These are phyloP conservation scores for Hemileccinum impolitum DNA, from an alignment of 768 basidiomycete genomes.

Conservation along the genomic window DNA sequence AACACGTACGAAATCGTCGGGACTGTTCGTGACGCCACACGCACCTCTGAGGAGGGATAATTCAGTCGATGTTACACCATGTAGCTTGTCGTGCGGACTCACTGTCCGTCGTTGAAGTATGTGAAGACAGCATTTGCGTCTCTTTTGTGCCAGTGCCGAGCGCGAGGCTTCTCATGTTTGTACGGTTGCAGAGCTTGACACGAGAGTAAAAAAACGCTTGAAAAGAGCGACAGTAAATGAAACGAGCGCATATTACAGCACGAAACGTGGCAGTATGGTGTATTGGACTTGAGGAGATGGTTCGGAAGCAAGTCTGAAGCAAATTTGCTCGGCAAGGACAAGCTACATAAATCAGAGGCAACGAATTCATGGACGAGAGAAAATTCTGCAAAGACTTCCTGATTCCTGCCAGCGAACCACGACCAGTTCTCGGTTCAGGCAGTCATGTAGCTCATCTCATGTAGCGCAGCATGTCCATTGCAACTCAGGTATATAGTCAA, in stretches of 20 bases:
- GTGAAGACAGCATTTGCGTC: slow-evolving; percentile 20
- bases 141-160: slow-evolving; percentile 19
- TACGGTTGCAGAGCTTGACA: slow-evolving; percentile 10
- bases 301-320: background rate
- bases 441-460: too few species aligned
- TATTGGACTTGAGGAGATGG: background rate
- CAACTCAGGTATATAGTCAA: background rate
- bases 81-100: slow-evolving; percentile 1
- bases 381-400: too few species aligned
- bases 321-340: background rate
- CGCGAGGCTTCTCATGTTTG: slow-evolving; percentile 9
- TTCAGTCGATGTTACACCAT: background rate
- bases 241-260: slow-evolving; percentile 29
- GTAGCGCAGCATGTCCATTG: background rate
- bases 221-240: slow-evolving; percentile 22
- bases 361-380: too few species aligned
- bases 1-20: slow-evolving; percentile 26
- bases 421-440: too few species aligned
- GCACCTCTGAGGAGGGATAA: slow-evolving; percentile 36
- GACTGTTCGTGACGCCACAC: slow-evolving; percentile 28
- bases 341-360: too few species aligned
- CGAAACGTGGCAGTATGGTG: slow-evolving; percentile 1
- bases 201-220: slow-evolving; percentile 13
- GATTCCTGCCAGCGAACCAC: too few species aligned
- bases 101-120: slow-evolving; percentile 28